Base-by-base conservation (phyloP, 176 grass and related monocot genomes). In the Oryza glaberrima region DNA sequence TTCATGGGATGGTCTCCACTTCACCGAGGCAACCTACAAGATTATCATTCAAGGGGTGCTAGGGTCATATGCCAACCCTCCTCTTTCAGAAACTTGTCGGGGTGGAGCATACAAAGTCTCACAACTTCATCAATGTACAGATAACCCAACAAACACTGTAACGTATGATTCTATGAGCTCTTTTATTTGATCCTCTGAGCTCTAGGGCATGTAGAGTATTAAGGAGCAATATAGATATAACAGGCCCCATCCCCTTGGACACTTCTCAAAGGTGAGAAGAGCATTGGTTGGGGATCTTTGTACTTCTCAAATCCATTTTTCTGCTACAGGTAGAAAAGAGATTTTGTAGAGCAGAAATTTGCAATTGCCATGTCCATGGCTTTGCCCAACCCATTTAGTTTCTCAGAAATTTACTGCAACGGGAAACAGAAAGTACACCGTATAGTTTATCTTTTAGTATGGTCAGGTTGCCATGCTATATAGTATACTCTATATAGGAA, bases 1-100 rank as follows among this genome's bases (percentile, higher is more conserved):
- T 54, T 97, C 94, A 71, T 97, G 94, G 94, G 94, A 97, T 78
- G 91, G 94, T 16, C 86, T 97, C 34, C 94, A 97, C 84, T 91
- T 97, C 76, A 97, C 94, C 0, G 94, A 97, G 67, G 87, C 91
- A 11, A 86, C 85, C 48, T 97, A 97, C 69, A 94, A 91, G 78
- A 68, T 94, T 34, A 77, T 97, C 40, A 90, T 93, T 80, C 91
- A 92, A 73, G 91, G 89, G 46, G 84, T 97, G 41, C 70, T 97
- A 54, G 94, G 94, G 48, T 85, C 86, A 28, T 92, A 97, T 75
- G 91, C 91, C 65, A n/a, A 20, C 73, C 94, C 94, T 65, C 85
- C 91, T 77, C 69, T 97, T 79, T 86, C 89, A 45, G 86, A 97
- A 92, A 90, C 76, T 32, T 97, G 94, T 78, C 76, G 45, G 79